phyloP scores from a whole-genome alignment of 139 green algal species.

The Asterochloris sp. region DNA sequence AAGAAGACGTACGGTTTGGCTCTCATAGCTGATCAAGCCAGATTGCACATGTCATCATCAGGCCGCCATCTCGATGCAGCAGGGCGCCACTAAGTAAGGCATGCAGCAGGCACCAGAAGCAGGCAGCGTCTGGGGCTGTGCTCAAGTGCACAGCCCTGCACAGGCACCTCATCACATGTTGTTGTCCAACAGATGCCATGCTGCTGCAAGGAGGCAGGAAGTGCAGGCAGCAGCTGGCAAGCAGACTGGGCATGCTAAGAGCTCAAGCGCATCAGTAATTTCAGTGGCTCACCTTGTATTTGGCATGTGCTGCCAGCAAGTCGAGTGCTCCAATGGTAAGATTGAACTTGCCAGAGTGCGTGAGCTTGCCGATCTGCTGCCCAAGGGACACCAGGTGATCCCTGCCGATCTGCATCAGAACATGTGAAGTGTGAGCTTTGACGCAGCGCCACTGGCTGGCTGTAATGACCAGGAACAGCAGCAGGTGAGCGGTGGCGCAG shows the following conservation, averaged over 20 bases:
- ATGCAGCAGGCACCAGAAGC: too few relatives aligned
- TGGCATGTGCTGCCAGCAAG: conserved; percentile 85
- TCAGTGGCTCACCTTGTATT: conserved; percentile 83
- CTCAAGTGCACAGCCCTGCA: too few relatives aligned
- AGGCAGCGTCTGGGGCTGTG: too few relatives aligned
- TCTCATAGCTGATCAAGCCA: neutral
- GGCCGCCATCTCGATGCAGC: neutral
- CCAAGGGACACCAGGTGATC: conserved; percentile 92
- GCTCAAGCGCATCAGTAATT: neutral
- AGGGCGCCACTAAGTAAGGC: too few relatives aligned
- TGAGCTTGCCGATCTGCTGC: conserved; percentile 95
- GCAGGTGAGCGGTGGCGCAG: neutral
- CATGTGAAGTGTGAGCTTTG: neutral
- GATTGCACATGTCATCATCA: neutral
- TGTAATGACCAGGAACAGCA: neutral
- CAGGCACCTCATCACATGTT: neutral
- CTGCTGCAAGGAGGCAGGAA: neutral
- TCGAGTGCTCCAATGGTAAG: conserved; percentile 91
- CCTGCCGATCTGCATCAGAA: conserved; percentile 59
- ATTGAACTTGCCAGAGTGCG: conserved; percentile 93
- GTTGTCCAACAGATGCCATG: neutral
- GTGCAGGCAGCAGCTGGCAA: too few relatives aligned
- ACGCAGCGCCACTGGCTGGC: neutral
- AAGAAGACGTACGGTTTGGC: neutral
- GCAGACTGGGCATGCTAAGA: too few relatives aligned